These are phyloP conservation scores for Yamadazyma blattariae DNA, from an alignment of 1,139 yeast genomes.

Conservation along the genomic window DNA sequence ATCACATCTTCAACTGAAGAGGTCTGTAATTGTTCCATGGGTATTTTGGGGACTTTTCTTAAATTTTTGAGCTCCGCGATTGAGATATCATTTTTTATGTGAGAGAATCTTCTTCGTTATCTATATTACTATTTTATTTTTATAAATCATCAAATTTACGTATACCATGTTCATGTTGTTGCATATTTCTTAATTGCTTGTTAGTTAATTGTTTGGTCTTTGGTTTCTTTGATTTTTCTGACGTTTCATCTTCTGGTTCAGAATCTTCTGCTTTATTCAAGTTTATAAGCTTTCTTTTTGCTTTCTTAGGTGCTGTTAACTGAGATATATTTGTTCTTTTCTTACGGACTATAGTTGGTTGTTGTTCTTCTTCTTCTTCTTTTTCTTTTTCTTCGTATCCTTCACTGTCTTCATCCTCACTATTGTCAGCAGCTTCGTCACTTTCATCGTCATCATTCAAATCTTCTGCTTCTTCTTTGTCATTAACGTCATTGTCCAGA, in stretches of 20 bases:
- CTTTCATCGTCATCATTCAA: conserved; percentile 5
- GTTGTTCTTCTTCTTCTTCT: conserved; percentile 15
- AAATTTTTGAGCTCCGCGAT: too few species aligned
- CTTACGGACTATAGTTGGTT: conserved; percentile 15
- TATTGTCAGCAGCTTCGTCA: conserved; percentile 8
- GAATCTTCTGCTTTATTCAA: conserved; percentile 16
- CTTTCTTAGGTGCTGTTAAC: conserved; percentile 8
- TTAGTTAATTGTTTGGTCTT: conserved; percentile 37
- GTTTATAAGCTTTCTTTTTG: conserved; percentile 18
- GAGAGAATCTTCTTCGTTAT: neutral
- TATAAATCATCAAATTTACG: conserved; percentile 62
- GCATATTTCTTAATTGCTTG: conserved; percentile 47
- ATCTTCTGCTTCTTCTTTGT: conserved; percentile 12
- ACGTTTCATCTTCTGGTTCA: conserved; percentile 4
- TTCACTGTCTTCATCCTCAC: conserved; percentile 12
- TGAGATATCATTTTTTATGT: too few species aligned
- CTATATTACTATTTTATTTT: neutral
- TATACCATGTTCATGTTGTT: conserved; percentile 64
- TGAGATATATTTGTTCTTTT: conserved; percentile 10
- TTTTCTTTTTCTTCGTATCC: conserved; percentile 17
- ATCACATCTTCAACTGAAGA: conserved; percentile 62
- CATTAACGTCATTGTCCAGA: conserved; percentile 12
- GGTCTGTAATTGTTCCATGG: conserved; percentile 24
- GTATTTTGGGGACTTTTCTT: neutral
- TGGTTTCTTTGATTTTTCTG: conserved; percentile 23